Base-by-base conservation (phyloP, 306 rosid genomes). In the Cajanus cajan region DNA sequence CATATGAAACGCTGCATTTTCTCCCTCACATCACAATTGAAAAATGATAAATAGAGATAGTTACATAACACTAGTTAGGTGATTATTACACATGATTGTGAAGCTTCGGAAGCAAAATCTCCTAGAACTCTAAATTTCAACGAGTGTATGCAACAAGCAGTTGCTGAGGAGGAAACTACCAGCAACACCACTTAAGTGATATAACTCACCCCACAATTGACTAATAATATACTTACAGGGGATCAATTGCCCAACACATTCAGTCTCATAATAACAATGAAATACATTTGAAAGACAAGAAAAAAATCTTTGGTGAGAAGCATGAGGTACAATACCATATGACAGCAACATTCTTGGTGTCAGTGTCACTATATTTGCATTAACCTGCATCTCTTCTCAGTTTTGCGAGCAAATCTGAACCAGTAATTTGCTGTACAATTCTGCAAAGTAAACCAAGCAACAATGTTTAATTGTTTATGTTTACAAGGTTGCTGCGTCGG, bases 351-450 rank as follows among this genome's bases (percentile, higher is more conserved):
- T 58, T 54, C 24, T 48, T 75, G 61, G 69, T 66, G 69, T 68
- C 74, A 25, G 69, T 66, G 69, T 68, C 74, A 25, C 70, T 6
- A 55, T 66, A 69, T 63, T 70, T 41, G 16, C 78, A 71, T 59
- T 78, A 80, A 45, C 75, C 82, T 1, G 55, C 78, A 52, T 44
- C 82, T 84, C 89, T 85, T 59, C 51, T 80, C 77, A 34, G 78
- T 73, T 83, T 88, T 73, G 75, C 78, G 6, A 37, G 78, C 40
- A 33, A 77, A 81, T 88, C 80, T 14, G 85, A 81, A 75, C 90
- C 88, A n/a, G 91, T 72, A 21, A 90, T 78, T 71, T 86, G 87
- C 86, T 84, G 88, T 37, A 84, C 86, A 69, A 89, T 71, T 71
- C 98, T 93, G 92, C 87, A 88, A 84, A 71, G 68, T 71, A 51